Conservation (phyloP, 805 yeast species). For the Starmerella apis region DNA sequence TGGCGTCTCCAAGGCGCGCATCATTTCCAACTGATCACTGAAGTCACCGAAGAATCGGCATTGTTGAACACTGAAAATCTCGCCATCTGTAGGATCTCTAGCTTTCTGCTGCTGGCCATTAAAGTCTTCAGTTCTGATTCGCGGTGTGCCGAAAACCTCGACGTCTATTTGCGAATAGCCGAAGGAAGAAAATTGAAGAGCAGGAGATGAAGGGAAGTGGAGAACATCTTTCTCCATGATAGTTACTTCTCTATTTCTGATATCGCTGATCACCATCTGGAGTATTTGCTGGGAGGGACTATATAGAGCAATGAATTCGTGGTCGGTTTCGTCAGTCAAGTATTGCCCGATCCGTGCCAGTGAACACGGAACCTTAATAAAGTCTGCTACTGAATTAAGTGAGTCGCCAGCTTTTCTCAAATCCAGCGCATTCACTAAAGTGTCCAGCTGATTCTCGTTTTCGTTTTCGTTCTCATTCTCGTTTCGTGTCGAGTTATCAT, state of each 20-base stretch:
- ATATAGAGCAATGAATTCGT: not conserved
- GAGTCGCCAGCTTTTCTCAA: not conserved
- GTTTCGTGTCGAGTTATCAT: no score
- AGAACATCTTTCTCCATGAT: not conserved
- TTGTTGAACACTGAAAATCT: not conserved
- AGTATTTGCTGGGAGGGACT: not conserved
- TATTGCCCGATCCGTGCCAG: not conserved
- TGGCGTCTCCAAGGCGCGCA: not conserved
- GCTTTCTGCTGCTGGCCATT: not conserved
- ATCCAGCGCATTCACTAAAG: not conserved
- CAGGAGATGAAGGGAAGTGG: not conserved
- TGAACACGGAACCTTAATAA: not conserved
- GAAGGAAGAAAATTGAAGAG: not conserved
- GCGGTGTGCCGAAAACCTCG: not conserved
- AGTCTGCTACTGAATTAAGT: not conserved
- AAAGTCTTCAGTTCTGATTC: not conserved
- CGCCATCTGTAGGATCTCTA: not conserved
- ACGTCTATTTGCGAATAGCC: not conserved
- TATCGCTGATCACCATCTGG: not conserved
- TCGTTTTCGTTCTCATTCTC: not conserved
- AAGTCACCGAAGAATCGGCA: not conserved
- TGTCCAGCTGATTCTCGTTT: not conserved
- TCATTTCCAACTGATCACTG: not conserved
- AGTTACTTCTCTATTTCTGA: not conserved
- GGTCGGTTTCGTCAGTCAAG: not conserved